A percentile compares a stretch with the other conserved stretches of the same genome.
These are phyloP conservation scores for Botrytis sinoallii DNA, from an alignment of 2,329 filamentous ascomycete species.

Conservation along the genomic window DNA sequence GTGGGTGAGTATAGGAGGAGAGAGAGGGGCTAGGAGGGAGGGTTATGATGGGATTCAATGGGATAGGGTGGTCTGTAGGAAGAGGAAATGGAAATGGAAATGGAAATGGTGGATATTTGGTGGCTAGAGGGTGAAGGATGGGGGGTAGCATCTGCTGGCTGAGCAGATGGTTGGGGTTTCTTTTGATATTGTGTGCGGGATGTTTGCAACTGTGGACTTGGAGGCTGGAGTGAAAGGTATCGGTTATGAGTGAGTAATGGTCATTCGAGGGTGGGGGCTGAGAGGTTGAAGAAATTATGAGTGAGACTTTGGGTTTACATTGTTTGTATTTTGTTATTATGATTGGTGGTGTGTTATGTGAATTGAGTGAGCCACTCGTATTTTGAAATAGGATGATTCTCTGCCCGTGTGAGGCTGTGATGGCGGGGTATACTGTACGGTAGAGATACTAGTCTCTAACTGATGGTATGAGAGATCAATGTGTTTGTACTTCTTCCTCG, in stretches of 20 bases:
- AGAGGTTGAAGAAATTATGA: neutral
- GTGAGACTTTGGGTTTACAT: neutral
- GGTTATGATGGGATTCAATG: neutral
- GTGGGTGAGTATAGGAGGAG: too few relatives aligned
- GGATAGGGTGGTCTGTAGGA: neutral
- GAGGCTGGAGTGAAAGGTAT: neutral
- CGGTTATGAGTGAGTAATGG: neutral
- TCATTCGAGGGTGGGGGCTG: neutral
- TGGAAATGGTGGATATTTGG: neutral
- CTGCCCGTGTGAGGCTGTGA: neutral
- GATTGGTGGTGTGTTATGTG: neutral
- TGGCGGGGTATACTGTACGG: neutral
- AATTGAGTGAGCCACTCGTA: neutral
- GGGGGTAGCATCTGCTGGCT: neutral
- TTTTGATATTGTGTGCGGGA: neutral
- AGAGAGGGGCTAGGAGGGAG: too few relatives aligned
- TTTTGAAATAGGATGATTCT: neutral
- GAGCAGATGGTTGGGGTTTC: neutral
- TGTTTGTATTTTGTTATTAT: neutral
- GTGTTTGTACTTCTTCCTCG: neutral
- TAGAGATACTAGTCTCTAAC: neutral
- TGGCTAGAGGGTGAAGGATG: neutral
- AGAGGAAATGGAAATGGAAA: neutral
- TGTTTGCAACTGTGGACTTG: neutral
- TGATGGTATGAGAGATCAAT: neutral